phyloP scores from a whole-genome alignment of 352 stramenopile species.

The Pythium vanterpoolii region DNA sequence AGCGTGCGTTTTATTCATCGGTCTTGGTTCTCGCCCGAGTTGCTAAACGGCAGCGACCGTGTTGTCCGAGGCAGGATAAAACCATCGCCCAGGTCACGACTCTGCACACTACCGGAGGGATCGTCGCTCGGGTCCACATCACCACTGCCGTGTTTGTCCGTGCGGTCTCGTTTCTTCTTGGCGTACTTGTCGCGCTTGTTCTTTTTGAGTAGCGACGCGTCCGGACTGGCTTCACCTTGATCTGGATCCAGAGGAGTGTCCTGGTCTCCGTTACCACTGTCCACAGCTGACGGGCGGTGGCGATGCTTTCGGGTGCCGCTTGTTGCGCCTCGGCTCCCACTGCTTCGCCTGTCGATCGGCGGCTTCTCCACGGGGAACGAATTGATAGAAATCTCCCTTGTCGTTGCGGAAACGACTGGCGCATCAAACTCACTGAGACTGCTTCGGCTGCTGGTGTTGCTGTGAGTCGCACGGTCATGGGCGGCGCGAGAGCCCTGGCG shows the following conservation, averaged over 20 bases:
- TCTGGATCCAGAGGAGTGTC: not conserved
- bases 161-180: constrained; percentile 58
- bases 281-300: not conserved
- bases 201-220: constrained; percentile 33
- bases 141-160: constrained; percentile 34
- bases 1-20: constrained; percentile 14
- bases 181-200: constrained; percentile 41
- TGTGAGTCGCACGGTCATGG: constrained; percentile 14
- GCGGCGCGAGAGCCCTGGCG: constrained; percentile 51
- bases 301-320: constrained; percentile 18
- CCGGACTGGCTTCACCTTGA: constrained; percentile 12
- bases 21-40: constrained; percentile 14
- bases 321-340: not conserved
- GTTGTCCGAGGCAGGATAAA: constrained; percentile 22
- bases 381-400: not conserved
- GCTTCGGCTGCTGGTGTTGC: constrained; percentile 24
- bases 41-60: not conserved
- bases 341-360: constrained; percentile 19
- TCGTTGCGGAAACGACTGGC: constrained; percentile 2
- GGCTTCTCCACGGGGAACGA: constrained; percentile 26
- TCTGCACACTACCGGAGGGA: not conserved
- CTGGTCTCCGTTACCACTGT: not conserved
- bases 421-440: constrained; percentile 49
- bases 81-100: constrained; percentile 13
- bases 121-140: constrained; percentile 25